Percentiles rank a stretch among this genome's conserved stretches.
Evolutionary conservation across 805 yeast species (phyloP).

Genomic region (Priceomyces carsonii): DNA sequence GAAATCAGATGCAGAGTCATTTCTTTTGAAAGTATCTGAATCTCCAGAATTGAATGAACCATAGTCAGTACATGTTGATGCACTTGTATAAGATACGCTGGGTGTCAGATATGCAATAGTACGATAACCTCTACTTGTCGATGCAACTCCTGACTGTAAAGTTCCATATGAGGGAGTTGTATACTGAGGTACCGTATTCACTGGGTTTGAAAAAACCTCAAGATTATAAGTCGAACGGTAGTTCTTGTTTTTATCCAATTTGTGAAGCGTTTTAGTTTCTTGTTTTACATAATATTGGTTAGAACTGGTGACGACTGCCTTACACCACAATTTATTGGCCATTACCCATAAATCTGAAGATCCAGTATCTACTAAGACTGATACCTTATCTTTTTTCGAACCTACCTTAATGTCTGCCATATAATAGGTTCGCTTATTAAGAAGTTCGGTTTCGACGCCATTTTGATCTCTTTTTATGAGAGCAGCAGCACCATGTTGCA

Average conservation of each 20-base stretch:
- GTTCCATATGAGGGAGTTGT: no score
- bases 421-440: conserved; percentile 30
- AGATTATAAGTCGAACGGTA: no score
- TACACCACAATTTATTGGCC: no score
- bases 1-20: conserved; percentile 42
- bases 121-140: conserved; percentile 8
- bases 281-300: no score
- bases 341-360: conserved; percentile 37
- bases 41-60: conserved; percentile 49
- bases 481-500: conserved; percentile 7
- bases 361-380: conserved; percentile 34
- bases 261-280: no score
- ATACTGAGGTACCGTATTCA: no score
- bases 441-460: conserved; percentile 8
- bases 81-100: no score
- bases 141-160: no score
- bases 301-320: no score
- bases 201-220: no score
- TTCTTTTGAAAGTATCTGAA: conserved; percentile 41
- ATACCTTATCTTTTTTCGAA: conserved; percentile 18
- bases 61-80: conserved; percentile 42
- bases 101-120: no score
- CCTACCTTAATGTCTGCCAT: conserved; percentile 25
- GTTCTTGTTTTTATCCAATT: no score
- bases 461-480: conserved; percentile 5